Base-by-base conservation (phyloP, 306 rosid species). In the Adenanthera pavonina region DNA sequence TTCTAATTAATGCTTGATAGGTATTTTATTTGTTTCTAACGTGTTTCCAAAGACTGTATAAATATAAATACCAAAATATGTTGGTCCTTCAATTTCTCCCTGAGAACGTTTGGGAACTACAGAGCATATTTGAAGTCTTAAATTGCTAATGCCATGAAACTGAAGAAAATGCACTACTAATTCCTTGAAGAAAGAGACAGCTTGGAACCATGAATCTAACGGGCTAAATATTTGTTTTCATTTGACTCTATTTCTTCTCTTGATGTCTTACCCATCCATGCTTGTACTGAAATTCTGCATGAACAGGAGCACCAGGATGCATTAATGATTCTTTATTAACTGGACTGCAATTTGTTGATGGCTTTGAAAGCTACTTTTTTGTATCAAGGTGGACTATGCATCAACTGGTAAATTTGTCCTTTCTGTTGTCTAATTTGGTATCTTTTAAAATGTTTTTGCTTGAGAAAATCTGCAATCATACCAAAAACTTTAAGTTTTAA, bases 221-320 rank as follows among this genome's bases (percentile, higher is more conserved):
- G 20, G 54, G 67, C 44, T 70, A 71, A 71, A 56, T 56, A 40
- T 65, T 47, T 30, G 60, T 82, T 81, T 77, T 70, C 33, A 65
- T 78, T 69, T 36, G 25, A 76, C 54, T 35, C 19, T 54, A 49
- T 11, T 2, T 15, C 62, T 56, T 40, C 57, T 54, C 44, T 17
- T 34, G 70, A 70, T 66, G 33, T 74, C 77, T 71, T 68, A 56
- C 76, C 80, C 69, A 78, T 59, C 78, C 72, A 7, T 65, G 70
- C 80, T 76, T 80, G 78, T 59, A 80, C 65, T 49, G 84, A 46
- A 83, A 76, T 84, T 84, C 40, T 80, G 52, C 53, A 70, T 82
- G 85, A 83, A 85, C 97, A 95, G 99, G 99, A 64, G 99, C 99
- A 54, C 98, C 99, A 34, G 98, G 98, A 71, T 90, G 94, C 91